phyloP scores from a whole-genome alignment of 768 basidiomycete genomes.

The Fibroporia radiculosa region DNA sequence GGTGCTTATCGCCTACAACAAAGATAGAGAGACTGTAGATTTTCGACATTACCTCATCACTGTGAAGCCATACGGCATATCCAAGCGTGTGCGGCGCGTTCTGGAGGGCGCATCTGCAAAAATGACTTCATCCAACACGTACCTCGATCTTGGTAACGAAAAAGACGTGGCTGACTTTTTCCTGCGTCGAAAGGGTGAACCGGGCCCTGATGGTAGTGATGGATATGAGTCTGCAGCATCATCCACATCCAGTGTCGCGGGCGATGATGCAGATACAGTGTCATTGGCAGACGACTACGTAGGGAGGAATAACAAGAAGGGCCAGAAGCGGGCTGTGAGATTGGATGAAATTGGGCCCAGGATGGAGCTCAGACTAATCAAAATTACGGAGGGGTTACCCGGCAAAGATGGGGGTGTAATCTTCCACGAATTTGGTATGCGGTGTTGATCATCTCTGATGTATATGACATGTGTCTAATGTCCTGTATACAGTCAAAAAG shows the following conservation, averaged over 20 bases:
- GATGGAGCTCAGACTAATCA: slow-evolving; percentile 88
- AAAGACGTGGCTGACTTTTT: slow-evolving; percentile 95
- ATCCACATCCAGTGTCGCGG: slow-evolving; percentile 76
- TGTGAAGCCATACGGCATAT: slow-evolving; percentile 90
- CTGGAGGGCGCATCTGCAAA: slow-evolving; percentile 52
- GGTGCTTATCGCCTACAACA: slow-evolving; percentile 87
- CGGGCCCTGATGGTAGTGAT: slow-evolving; percentile 39
- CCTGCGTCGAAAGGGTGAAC: slow-evolving; percentile 61
- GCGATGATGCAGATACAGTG: slow-evolving; percentile 76
- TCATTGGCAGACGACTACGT: slow-evolving; percentile 90
- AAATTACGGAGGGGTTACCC: slow-evolving; percentile 90
- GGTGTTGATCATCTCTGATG: too few species aligned
- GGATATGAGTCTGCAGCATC: slow-evolving; percentile 79
- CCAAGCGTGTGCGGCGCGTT: slow-evolving; percentile 81
- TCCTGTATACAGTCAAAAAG: slow-evolving; percentile 77
- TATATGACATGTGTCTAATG: too few species aligned
- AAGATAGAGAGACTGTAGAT: slow-evolving; percentile 79
- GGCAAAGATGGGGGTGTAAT: slow-evolving; percentile 92
- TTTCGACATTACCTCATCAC: slow-evolving; percentile 94
- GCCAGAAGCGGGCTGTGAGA: slow-evolving; percentile 82
- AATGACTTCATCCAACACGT: slow-evolving; percentile 28
- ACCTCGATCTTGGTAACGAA: slow-evolving; percentile 82
- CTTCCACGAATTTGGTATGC: slow-evolving; percentile 89
- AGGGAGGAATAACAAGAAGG: slow-evolving; percentile 89
- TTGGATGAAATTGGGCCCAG: slow-evolving; percentile 93